phyloP scores from a whole-genome alignment of 2,329 filamentous ascomycete genomes.

The Trichoderma sp. region DNA sequence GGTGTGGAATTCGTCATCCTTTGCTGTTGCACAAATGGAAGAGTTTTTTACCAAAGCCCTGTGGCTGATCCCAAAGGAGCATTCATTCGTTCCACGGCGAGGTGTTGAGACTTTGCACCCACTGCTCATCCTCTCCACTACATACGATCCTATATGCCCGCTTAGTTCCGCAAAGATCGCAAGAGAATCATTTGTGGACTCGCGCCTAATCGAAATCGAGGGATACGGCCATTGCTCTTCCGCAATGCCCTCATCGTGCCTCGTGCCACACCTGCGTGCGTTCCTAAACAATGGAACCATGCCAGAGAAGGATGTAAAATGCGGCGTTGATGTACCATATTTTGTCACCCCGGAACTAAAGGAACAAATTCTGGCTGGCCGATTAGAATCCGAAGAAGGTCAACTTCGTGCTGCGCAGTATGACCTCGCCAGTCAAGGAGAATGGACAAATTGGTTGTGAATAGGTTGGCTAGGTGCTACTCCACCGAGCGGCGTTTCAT shows the following conservation, averaged over 20 bases:
- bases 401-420: neutral
- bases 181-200: conserved; percentile 34
- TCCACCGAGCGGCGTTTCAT: neutral
- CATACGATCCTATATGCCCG: conserved; percentile 50
- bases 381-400: neutral
- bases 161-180: conserved; percentile 33
- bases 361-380: neutral
- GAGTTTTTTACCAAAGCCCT: conserved; percentile 25
- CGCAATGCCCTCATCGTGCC: neutral
- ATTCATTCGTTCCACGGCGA: conserved; percentile 24
- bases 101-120: conserved; percentile 35
- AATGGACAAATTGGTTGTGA: neutral
- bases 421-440: neutral
- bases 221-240: neutral
- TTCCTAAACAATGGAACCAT: neutral
- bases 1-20: neutral
- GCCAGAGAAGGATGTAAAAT: neutral
- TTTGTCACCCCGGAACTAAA: neutral
- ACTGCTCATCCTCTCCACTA: conserved; percentile 32
- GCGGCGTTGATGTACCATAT: neutral
- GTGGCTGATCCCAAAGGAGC: neutral
- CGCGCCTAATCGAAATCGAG: conserved; percentile 27
- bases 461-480: neutral
- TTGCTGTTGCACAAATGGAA: neutral
- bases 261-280: neutral